phyloP scores from a whole-genome alignment of 2,329 filamentous ascomycete species.

The Trichoderma polysporum region DNA sequence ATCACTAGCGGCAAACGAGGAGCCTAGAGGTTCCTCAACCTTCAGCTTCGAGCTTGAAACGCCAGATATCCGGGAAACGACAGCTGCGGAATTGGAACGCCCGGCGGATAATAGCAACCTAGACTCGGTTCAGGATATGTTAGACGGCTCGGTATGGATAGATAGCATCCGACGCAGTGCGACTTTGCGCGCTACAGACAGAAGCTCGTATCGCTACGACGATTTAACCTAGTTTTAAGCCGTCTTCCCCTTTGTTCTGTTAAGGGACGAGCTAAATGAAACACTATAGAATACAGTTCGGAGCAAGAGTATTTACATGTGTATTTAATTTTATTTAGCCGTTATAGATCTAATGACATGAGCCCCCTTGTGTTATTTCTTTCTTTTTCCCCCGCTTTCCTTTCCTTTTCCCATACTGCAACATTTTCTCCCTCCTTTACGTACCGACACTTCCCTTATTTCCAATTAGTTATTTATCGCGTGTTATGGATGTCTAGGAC shows the following conservation, averaged over 20 bases:
- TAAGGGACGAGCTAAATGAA: background rate
- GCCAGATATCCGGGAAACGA: conserved; percentile 34
- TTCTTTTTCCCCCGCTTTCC: background rate
- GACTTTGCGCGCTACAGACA: conserved; percentile 56
- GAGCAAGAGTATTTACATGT: background rate
- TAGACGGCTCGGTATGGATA: conserved; percentile 90
- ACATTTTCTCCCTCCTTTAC: background rate
- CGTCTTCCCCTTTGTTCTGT: background rate
- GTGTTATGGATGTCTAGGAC: conserved; percentile 85
- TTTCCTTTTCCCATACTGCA: background rate
- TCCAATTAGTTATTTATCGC: conserved; percentile 38
- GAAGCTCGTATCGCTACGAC: conserved; percentile 36
- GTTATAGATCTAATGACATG: conserved; percentile 8
- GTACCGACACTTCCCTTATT: background rate
- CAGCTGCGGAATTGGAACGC: background rate
- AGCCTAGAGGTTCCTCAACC: conserved; percentile 48
- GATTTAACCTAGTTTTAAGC: conserved; percentile 26
- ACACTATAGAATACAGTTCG: background rate
- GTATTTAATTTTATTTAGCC: background rate
- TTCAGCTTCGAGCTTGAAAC: conserved; percentile 61
- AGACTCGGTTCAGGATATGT: conserved; percentile 75
- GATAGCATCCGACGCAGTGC: conserved; percentile 89
- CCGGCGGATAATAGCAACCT: conserved; percentile 67
- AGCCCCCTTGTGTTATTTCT: background rate
- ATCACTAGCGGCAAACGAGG: conserved; percentile 41